Conservation (phyloP, 352 stramenopile species). For the Phytopythium helicoides region DNA sequence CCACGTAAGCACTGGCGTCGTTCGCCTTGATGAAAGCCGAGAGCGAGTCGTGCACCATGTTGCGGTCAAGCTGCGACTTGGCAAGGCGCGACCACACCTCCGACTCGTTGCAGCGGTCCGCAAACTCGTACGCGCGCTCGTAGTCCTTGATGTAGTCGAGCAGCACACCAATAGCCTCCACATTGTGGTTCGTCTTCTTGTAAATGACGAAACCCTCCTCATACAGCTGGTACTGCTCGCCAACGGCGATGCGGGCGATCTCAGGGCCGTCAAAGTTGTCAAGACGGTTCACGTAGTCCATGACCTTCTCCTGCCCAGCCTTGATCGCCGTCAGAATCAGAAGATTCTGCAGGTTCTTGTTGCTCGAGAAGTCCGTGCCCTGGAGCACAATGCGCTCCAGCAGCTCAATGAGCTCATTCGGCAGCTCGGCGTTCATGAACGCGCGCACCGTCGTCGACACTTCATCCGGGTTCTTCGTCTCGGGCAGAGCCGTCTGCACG, state of each 20-base stretch:
- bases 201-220: constrained; percentile 99
- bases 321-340: constrained; percentile 99
- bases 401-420: constrained; percentile 98
- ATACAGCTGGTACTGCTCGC: constrained; percentile 98
- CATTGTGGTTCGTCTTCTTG: constrained; percentile 99
- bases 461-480: constrained; percentile 98
- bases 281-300: constrained; percentile 99
- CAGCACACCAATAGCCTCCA: constrained; percentile 91
- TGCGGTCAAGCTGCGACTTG: constrained; percentile 97
- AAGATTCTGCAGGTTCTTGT: constrained; percentile 99
- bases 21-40: constrained; percentile 99
- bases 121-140: constrained; percentile 98
- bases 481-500: constrained; percentile 99
- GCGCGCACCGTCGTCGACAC: constrained; percentile 99
- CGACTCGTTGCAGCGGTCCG: constrained; percentile 97
- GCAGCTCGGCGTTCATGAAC: constrained; percentile 99
- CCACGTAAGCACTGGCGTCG: constrained; percentile 96
- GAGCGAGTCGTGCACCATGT: constrained; percentile 96
- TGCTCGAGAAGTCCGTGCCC: constrained; percentile 98
- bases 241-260: constrained; percentile 98
- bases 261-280: constrained; percentile 99
- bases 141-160: constrained; percentile 97
- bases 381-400: constrained; percentile 99
- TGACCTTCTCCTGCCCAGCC: constrained; percentile 97
- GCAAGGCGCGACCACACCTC: constrained; percentile 99